Percentiles rank a stretch among this genome's conserved stretches.
Evolutionary conservation across 495 filamentous ascomycete genomes (phyloP).

Genomic region (Bryoglossum gracile): DNA sequence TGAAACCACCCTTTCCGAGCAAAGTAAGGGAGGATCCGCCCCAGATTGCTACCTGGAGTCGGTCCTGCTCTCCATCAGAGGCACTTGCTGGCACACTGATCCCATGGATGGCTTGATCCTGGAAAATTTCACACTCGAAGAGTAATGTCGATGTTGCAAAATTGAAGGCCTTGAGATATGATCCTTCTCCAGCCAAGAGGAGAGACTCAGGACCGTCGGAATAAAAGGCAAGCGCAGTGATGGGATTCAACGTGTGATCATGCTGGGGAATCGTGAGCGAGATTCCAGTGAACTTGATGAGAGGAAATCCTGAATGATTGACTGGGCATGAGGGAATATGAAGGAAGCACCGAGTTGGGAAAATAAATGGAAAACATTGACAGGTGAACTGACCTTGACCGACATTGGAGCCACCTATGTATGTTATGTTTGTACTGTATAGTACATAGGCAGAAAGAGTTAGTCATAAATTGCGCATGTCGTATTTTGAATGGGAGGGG

Average conservation of each 20-base stretch:
- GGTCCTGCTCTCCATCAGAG: not conserved
- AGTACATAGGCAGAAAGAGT: no score
- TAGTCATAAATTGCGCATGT: no score
- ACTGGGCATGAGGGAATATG: no score
- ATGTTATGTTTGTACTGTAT: no score
- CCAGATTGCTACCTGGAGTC: slow-evolving; percentile 43
- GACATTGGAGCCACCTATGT: no score
- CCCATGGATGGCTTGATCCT: slow-evolving; percentile 61
- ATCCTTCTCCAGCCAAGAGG: slow-evolving; percentile 69
- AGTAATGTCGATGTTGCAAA: slow-evolving; percentile 30
- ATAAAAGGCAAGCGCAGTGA: slow-evolving; percentile 51
- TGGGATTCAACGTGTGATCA: slow-evolving; percentile 39
- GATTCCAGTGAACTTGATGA: not conserved
- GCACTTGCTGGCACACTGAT: slow-evolving; percentile 41
- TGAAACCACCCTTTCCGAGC: slow-evolving; percentile 4
- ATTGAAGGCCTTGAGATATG: slow-evolving; percentile 56
- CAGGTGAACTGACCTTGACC: no score
- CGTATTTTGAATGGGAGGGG: no score
- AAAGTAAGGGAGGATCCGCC: slow-evolving; percentile 35
- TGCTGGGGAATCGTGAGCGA: slow-evolving; percentile 13
- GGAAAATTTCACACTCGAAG: slow-evolving; percentile 44
- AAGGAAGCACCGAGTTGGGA: no score
- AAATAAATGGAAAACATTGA: no score
- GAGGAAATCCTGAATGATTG: not conserved
- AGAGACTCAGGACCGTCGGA: slow-evolving; percentile 24